These are phyloP conservation scores for Saccharomyces hybrid DNA, from an alignment of 1,139 yeast genomes.

Conservation along the genomic window DNA sequence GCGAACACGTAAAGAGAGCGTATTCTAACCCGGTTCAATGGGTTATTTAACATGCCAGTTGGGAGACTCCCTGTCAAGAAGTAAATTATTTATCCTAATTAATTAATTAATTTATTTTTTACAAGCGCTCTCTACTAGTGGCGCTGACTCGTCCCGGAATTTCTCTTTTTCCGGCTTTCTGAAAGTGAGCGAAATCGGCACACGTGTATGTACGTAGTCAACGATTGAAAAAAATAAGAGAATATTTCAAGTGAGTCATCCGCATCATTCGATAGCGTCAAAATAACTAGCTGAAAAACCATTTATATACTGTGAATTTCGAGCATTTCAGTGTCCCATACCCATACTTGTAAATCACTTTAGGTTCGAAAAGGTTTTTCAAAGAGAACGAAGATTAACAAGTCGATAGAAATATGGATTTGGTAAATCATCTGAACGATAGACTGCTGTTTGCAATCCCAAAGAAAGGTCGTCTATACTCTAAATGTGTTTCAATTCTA, in stretches of 20 bases:
- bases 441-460: constrained; percentile 93
- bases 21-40: not conserved
- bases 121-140: not conserved
- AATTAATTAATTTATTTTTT: not conserved
- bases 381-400: not conserved
- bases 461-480: constrained; percentile 92
- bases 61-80: not conserved
- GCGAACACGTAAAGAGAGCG: not conserved
- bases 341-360: not conserved
- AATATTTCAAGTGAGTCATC: not conserved
- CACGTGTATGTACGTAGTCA: not conserved
- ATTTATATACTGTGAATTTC: not conserved
- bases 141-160: not conserved
- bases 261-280: not conserved
- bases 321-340: not conserved
- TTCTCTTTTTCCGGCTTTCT: not conserved
- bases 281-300: not conserved
- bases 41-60: not conserved
- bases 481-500: constrained; percentile 71
- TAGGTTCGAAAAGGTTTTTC: not conserved
- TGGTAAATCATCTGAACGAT: constrained; percentile 89
- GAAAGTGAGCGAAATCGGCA: not conserved
- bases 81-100: not conserved
- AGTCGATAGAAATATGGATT: constrained; percentile 52
- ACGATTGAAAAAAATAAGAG: not conserved